These are phyloP conservation scores for Salicornia ramosissima DNA, from an alignment of 148 eudicot genomes.

Conservation along the genomic window DNA sequence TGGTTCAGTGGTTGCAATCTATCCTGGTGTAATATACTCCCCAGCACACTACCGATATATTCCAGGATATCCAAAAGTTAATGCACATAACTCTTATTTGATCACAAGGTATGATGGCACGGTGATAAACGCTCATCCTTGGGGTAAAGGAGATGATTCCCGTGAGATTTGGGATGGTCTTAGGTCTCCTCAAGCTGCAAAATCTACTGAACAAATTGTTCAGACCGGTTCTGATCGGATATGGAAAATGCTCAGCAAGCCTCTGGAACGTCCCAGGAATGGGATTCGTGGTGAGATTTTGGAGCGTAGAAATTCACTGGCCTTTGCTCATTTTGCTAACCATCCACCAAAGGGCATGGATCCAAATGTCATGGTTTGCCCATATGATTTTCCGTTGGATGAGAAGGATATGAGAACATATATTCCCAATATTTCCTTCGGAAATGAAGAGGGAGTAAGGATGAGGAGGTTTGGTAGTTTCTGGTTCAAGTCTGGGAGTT, in stretches of 20 bases:
- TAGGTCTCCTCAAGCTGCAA: constrained; percentile 22
- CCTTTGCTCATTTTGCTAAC: constrained; percentile 83
- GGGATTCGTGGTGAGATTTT: constrained; percentile 46
- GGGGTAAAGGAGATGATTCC: constrained; percentile 73
- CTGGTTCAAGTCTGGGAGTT: constrained; percentile 72
- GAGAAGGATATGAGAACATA: constrained; percentile 74
- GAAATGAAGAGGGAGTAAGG: constrained; percentile 49
- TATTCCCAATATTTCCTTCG: constrained; percentile 69
- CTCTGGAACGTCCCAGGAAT: constrained; percentile 38
- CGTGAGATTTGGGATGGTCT: constrained; percentile 69
- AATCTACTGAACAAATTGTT: constrained; percentile 17
- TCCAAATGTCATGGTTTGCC: constrained; percentile 92
- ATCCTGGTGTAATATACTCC: constrained; percentile 81
- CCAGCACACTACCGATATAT: constrained; percentile 90
- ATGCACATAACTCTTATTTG: constrained; percentile 68
- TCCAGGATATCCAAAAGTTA: constrained; percentile 87
- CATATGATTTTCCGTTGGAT: constrained; percentile 71
- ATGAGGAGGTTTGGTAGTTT: constrained; percentile 85
- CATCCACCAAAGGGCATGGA: constrained; percentile 60
- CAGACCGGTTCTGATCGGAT: constrained; percentile 65
- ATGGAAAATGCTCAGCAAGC: constrained; percentile 86
- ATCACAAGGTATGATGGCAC: constrained; percentile 90
- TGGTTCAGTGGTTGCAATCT: constrained; percentile 83
- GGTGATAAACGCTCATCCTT: constrained; percentile 86
- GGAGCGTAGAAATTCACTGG: constrained; percentile 83